Conservation (phyloP, 208 protist genomes). For the Leishmania gerbilli region DNA sequence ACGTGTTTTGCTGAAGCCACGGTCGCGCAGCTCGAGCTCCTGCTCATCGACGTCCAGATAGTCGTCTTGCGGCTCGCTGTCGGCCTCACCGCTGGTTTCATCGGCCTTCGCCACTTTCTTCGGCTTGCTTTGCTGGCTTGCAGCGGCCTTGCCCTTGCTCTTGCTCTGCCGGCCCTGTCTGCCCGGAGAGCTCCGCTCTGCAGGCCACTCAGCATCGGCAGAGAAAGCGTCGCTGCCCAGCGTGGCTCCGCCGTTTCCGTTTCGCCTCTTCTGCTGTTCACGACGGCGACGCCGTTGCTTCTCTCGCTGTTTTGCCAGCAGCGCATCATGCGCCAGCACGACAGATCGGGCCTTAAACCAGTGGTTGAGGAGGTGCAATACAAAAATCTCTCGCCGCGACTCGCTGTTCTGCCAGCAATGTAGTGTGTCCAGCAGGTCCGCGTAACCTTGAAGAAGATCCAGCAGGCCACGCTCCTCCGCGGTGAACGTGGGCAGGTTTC, state of each 20-base stretch:
- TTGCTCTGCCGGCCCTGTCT: background rate
- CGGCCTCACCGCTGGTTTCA: constrained; percentile 1
- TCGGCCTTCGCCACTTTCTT: background rate
- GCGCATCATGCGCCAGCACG: constrained; percentile 67
- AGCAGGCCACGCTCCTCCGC: constrained; percentile 72
- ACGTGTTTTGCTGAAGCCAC: constrained; percentile 94
- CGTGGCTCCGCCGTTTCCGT: constrained; percentile 1
- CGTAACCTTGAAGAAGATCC: constrained; percentile 77
- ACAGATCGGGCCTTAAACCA: constrained; percentile 87
- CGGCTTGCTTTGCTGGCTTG: background rate
- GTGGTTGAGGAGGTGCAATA: constrained; percentile 82
- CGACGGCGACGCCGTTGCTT: constrained; percentile 4
- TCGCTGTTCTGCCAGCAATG: constrained; percentile 77
- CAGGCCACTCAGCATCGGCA: background rate
- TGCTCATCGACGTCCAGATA: constrained; percentile 33
- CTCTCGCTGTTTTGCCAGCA: constrained; percentile 42
- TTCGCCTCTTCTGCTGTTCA: constrained; percentile 8
- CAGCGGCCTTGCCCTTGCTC: background rate
- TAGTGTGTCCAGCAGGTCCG: constrained; percentile 75
- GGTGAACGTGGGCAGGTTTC: constrained; percentile 43
- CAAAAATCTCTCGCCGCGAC: constrained; percentile 67
- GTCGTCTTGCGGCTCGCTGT: constrained; percentile 19
- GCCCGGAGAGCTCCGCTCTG: background rate
- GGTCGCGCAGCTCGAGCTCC: constrained; percentile 88
- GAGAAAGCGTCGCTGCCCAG: background rate